Evolutionary conservation across 2,329 filamentous ascomycete species (phyloP).

Genomic region (Didymellaceae sp.): DNA sequence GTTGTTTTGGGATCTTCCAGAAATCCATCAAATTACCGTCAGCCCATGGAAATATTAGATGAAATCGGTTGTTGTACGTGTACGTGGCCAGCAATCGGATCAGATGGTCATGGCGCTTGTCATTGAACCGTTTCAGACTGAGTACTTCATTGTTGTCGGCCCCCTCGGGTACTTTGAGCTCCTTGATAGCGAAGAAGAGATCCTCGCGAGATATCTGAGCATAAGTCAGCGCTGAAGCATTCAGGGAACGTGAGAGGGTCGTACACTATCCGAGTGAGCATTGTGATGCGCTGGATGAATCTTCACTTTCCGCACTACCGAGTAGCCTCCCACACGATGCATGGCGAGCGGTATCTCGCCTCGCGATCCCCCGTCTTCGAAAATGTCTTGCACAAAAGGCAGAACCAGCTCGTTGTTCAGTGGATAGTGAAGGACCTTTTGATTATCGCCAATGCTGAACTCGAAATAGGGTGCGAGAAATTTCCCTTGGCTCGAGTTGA

Average conservation of each 20-base stretch:
- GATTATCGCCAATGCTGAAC: neutral
- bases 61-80: neutral
- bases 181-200: neutral
- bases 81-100: slow-evolving; percentile 19
- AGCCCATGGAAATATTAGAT: slow-evolving; percentile 21
- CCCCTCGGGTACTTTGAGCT: neutral
- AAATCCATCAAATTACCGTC: slow-evolving; percentile 5
- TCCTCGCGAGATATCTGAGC: neutral
- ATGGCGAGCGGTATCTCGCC: neutral
- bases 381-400: neutral
- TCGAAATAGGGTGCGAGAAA: neutral
- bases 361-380: too few relatives aligned
- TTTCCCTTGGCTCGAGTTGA: neutral
- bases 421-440: neutral
- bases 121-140: neutral
- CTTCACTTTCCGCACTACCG: neutral
- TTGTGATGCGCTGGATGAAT: neutral
- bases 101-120: slow-evolving; percentile 1
- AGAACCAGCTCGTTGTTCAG: neutral
- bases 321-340: neutral
- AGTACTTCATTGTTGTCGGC: neutral
- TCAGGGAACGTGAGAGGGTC: too few relatives aligned
- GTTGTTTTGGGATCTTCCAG: neutral
- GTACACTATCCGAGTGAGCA: neutral
- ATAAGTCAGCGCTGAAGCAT: neutral